phyloP scores from a whole-genome alignment of 2,329 filamentous ascomycete species.

The Ophiostoma himal-ulmi region DNA sequence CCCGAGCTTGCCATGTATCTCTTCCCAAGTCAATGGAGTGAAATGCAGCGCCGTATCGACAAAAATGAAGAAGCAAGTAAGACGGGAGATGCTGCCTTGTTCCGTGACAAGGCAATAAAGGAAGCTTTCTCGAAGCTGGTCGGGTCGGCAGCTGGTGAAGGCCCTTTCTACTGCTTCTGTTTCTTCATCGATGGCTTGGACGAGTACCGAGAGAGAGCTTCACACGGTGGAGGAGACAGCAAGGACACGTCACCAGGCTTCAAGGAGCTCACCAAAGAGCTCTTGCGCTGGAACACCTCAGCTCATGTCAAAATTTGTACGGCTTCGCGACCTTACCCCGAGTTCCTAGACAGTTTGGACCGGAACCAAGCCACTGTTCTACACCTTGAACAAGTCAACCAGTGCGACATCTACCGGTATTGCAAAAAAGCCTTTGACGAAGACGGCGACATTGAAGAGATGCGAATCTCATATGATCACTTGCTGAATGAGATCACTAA shows the following conservation, averaged over 20 bases:
- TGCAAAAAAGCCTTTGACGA: neutral
- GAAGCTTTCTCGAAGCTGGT: neutral
- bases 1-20: neutral
- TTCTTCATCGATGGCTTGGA: constrained; percentile 12
- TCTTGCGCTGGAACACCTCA: neutral
- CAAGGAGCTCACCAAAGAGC: neutral
- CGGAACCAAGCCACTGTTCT: neutral
- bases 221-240: neutral
- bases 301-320: neutral
- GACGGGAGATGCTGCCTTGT: neutral
- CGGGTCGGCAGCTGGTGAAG: constrained; percentile 13
- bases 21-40: neutral
- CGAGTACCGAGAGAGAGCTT: neutral
- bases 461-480: neutral
- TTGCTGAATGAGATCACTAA: neutral
- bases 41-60: neutral
- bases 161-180: constrained; percentile 21
- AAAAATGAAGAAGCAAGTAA: neutral
- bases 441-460: neutral
- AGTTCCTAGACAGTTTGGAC: neutral
- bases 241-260: neutral
- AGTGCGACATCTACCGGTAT: neutral
- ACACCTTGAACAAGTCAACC: neutral
- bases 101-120: neutral
- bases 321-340: neutral